Evolutionary conservation across 2,329 filamentous ascomycete species (phyloP), one percentile per base, ranked within the genome.

Genomic region (Pezicula carpinea): DNA sequence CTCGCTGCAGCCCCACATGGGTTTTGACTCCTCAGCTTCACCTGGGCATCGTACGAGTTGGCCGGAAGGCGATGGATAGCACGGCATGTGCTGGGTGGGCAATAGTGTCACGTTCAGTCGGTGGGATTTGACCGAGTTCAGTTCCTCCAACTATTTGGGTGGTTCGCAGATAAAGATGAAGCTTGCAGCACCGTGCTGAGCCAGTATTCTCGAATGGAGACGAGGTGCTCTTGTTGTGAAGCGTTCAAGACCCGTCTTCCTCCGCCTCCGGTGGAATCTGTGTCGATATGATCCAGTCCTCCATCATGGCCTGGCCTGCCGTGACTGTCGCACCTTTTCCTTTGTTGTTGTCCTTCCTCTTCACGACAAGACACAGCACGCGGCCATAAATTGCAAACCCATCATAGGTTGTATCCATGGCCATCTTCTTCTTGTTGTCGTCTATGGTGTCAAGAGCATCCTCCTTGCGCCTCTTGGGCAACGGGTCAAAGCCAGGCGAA

Each of bases 301-400:
- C 87, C 87, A 92, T 89, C 66, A 82, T 75, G 46, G 80, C 83
- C 63, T 87, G 84, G 35, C 81, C 80, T 39, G 69, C 71, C 10
- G 53, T 52, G 60, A 59, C 50, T 53, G 58, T 50, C 38, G 59
- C 54, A 42, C 56, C 55, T 54, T 60, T 66, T 39, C 66, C 64
- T 55, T 69, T 76, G 55, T 67, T 72, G 40, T 73, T 76, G 54
- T 83, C 85, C 51, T 85, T 83, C 64, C 85, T 87, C 66, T 82
- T 84, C 60, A 99, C 84, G 7, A 99, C 86, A 49, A 99, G 75
- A 66, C 91, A 97, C 21, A 99, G 73, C 39, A 96, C 89, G 57
- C 89, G 86, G 10, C 93, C 90, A 69, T 96, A 95, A 62, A 99
- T 96, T 59, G 86, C 88, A 69, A 97, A 97, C 7, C 93, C 92